Evolutionary conservation across 2,329 filamentous ascomycete genomes (phyloP).

Genomic region (Alternaria ethzedia): DNA sequence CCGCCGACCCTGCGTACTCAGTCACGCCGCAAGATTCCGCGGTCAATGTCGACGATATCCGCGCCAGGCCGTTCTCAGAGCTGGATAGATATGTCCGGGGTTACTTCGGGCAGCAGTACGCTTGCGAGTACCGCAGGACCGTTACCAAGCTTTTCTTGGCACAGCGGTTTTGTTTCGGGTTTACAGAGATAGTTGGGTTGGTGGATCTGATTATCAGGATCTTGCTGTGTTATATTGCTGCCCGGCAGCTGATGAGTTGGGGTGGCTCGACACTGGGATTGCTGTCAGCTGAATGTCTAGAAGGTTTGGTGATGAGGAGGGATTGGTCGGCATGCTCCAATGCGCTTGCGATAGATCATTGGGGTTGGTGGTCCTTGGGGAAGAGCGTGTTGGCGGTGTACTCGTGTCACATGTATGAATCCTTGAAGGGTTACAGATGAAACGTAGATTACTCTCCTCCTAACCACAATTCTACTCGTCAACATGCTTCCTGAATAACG

Average conservation of each 20-base stretch:
- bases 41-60: constrained; percentile 45
- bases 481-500: not conserved
- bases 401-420: constrained; percentile 33
- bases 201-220: constrained; percentile 73
- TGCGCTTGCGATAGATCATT: not conserved
- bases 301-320: not conserved
- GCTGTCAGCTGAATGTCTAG: not conserved
- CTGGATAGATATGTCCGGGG: constrained; percentile 48
- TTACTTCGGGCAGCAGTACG: constrained; percentile 12
- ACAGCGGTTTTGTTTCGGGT: constrained; percentile 48
- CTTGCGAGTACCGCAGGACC: constrained; percentile 45
- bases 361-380: constrained; percentile 13
- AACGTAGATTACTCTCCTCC: not conserved
- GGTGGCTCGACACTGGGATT: not conserved
- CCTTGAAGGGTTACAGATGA: constrained; percentile 38
- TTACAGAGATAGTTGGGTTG: constrained; percentile 64
- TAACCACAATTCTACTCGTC: not conserved
- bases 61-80: constrained; percentile 46
- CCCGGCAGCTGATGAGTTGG: constrained; percentile 26
- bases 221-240: constrained; percentile 55
- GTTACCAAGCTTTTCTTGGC: constrained; percentile 53
- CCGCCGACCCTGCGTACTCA: constrained; percentile 48
- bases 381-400: constrained; percentile 10
- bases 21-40: constrained; percentile 18
- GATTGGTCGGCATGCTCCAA: constrained; percentile 2